phyloP scores from a whole-genome alignment of 2,329 filamentous ascomycete species.

The Pezicula carpinea region DNA sequence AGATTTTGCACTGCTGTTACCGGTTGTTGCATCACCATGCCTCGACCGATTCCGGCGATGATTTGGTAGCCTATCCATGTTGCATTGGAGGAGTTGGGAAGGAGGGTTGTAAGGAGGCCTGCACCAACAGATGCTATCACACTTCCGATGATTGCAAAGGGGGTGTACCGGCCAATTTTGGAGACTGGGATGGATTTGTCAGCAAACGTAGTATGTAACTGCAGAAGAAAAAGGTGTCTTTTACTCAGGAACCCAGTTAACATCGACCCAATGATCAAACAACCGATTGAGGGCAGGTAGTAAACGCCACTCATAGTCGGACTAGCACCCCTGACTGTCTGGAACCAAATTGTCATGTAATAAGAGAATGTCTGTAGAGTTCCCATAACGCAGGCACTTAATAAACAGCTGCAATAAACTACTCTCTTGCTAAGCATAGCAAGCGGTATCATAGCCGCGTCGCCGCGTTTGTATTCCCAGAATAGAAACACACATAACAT shows the following conservation, averaged over 20 bases:
- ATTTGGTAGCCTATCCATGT: conserved; percentile 24
- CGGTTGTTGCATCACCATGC: conserved; percentile 20
- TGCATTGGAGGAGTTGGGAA: conserved; percentile 6
- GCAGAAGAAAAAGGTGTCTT: background rate
- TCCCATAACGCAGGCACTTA: conserved; percentile 4
- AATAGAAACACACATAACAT: conserved; percentile 17
- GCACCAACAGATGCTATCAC: conserved; percentile 25
- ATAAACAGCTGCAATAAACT: conserved; percentile 12
- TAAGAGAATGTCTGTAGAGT: conserved; percentile 13
- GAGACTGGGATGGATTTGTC: conserved; percentile 17
- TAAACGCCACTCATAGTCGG: conserved; percentile 23
- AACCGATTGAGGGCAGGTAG: conserved; percentile 18
- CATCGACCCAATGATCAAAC: conserved; percentile 11
- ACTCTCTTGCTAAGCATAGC: conserved; percentile 15
- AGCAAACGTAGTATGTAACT: conserved; percentile 3
- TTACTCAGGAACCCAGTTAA: conserved; percentile 17
- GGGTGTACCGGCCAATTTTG: conserved; percentile 28
- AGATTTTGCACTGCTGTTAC: conserved; percentile 30
- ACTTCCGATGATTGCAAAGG: conserved; percentile 26
- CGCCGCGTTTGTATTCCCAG: conserved; percentile 19
- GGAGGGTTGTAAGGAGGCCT: conserved; percentile 31
- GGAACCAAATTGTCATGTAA: conserved; percentile 29
- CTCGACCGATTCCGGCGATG: conserved; percentile 17
- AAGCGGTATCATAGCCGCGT: conserved; percentile 22
- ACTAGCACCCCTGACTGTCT: conserved; percentile 23